Base-by-base conservation (phyloP, 2,329 filamentous ascomycete species). In the Nemania serpens region DNA sequence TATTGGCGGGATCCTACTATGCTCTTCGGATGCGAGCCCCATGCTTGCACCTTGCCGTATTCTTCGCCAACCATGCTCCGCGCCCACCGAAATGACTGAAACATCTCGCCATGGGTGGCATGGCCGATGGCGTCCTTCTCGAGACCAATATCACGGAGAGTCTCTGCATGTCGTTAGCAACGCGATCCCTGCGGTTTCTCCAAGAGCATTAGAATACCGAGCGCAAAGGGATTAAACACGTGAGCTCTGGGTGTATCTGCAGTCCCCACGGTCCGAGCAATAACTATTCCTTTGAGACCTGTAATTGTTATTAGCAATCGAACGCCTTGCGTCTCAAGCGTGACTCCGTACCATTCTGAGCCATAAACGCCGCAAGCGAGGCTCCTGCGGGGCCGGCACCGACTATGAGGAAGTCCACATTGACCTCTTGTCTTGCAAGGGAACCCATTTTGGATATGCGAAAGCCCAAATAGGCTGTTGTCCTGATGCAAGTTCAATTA, bases 161-260 rank as follows among this genome's bases (percentile, higher is more conserved):
- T 84, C 65, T 84, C 85, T 76, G 48, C 17, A 51, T n/a, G 11
- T 25, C 29, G 34, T 66, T 6, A 66, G 55, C 15, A 12, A 33
- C 13, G n/a, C 18, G 22, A 2, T 36, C 13, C 22, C 42, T 15
- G 4, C 10, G n/a, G 10, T 42, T 18, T 56, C n/a, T 20, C 43
- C 13, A 36, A 20, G 15, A 33, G 20, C 5, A 20, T 18, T n/a
- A 1, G n/a, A 68, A 37, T 68, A 78, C 77, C 76, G 17, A 84
- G 69, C 0, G 82, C 82, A 0, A 83, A 83, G 71, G 82, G 82
- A 68, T 87, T 88, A 45, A 82, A 86, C 58, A 87, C 84, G 68
- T 88, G 85, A 0, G 84, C 85, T 25, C 85, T 75, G 1, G 85
- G 85, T 1, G 84, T 86, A 58, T 82, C 75, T 1, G 84, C 82